Percentiles rank a stretch among this genome's conserved stretches.
phyloP scores from a whole-genome alignment of 495 filamentous ascomycete species.

The Daldinia caldariorum region DNA sequence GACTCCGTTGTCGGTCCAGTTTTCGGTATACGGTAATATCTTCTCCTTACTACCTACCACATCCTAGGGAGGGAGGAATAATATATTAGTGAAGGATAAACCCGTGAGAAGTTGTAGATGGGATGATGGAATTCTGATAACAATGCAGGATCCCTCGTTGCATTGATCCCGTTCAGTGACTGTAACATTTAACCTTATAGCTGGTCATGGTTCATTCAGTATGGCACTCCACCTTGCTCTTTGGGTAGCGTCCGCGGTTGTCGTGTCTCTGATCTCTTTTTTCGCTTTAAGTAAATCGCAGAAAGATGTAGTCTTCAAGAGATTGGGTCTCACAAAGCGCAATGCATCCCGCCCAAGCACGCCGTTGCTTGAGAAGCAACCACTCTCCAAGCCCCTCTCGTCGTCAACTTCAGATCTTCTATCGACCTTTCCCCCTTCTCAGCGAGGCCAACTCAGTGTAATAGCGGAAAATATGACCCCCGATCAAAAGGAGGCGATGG shows the following conservation, averaged over 20 bases:
- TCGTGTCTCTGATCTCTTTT: constrained; percentile 42
- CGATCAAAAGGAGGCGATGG: constrained; percentile 29
- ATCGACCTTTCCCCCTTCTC: constrained; percentile 41
- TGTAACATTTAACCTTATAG: background rate
- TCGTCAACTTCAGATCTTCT: constrained; percentile 25
- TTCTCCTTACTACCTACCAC: background rate
- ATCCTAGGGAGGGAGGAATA: constrained; percentile 7
- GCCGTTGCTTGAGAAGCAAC: constrained; percentile 40
- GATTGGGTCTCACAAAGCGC: constrained; percentile 26
- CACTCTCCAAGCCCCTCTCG: constrained; percentile 31
- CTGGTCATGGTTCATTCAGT: constrained; percentile 1
- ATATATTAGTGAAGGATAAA: constrained; percentile 17
- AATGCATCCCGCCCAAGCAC: constrained; percentile 32
- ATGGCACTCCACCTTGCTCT: constrained; percentile 17
- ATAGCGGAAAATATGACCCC: constrained; percentile 30
- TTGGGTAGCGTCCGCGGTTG: constrained; percentile 38
- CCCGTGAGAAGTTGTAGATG: constrained; percentile 5
- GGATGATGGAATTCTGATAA: constrained; percentile 7
- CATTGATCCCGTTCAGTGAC: background rate
- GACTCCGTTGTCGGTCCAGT: constrained; percentile 39
- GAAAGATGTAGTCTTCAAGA: constrained; percentile 39
- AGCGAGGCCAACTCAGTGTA: constrained; percentile 49
- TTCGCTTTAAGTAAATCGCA: constrained; percentile 40
- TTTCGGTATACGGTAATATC: background rate
- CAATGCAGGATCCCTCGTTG: background rate